Conservation (phyloP, 1,284 basidiomycete genomes). For the Chalciporus sp. region DNA sequence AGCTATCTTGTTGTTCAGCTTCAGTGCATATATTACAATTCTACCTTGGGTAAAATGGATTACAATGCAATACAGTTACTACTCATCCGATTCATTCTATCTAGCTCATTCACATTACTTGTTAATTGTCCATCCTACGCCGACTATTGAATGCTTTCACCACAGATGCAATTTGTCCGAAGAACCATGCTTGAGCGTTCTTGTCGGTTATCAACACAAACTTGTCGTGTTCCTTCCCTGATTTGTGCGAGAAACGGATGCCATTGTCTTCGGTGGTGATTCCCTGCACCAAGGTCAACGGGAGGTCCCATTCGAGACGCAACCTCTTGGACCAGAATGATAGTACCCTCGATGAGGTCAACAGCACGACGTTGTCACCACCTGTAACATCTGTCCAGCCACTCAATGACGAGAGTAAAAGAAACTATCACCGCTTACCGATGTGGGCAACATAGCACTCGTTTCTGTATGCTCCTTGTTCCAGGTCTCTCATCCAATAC, state of each 20-base stretch:
- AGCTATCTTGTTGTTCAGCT: constrained; percentile 22
- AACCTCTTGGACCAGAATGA: constrained; percentile 88
- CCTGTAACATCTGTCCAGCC: constrained; percentile 65
- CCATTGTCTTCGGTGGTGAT: constrained; percentile 90
- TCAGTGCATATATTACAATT: constrained; percentile 31
- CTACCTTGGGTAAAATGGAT: constrained; percentile 23
- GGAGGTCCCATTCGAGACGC: constrained; percentile 90
- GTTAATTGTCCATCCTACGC: constrained; percentile 62
- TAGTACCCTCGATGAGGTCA: constrained; percentile 80
- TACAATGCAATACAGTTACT: constrained; percentile 23
- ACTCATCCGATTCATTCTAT: constrained; percentile 19
- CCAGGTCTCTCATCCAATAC: constrained; percentile 94
- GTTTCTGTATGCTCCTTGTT: constrained; percentile 81
- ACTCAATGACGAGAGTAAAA: constrained; percentile 14
- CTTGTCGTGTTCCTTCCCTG: constrained; percentile 69
- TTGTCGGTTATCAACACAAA: constrained; percentile 80
- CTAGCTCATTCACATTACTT: background rate
- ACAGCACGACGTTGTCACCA: constrained; percentile 81
- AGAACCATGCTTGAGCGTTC: constrained; percentile 76
- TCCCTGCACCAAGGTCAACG: constrained; percentile 85
- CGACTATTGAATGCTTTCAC: constrained; percentile 75
- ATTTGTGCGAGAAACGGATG: constrained; percentile 82
- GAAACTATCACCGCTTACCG: constrained; percentile 47
- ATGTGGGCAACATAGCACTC: constrained; percentile 94
- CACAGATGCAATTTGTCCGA: constrained; percentile 69